Evolutionary conservation across 2,329 filamentous ascomycete species (phyloP), one percentile per base, ranked within the genome.

Genomic region (Juglanconis oblonga): DNA sequence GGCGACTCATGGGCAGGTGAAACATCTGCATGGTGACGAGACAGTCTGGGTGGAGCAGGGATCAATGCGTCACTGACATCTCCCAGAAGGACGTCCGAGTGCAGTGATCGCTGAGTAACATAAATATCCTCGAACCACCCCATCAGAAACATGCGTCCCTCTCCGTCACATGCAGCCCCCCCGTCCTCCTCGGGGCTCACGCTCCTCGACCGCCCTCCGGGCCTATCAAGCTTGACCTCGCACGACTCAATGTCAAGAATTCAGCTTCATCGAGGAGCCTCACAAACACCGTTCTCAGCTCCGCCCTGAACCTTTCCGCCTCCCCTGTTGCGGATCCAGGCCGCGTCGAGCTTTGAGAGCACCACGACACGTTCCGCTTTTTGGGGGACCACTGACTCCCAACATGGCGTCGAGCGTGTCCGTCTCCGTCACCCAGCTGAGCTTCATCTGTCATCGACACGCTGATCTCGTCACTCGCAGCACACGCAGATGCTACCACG

Each of bases 301-400:
- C 51, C 59, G 55, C 51, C 55, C 42, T 45, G 6, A 24, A 14
- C 47, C 52, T 13, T 36, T 36, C 56, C 56, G 56, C 49, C 47
- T 24, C 59, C 59, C 38, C 52, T 52, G 47, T 52, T 44, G 57
- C 52, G 51, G 38, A 42, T 45, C 14, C 57, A 52, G 14, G 47
- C 17, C 38, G 52, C 50, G 60, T 56, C 40, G 56, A 62, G 57
- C 60, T 40, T 55, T 52, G 59, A 61, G 40, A 44, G 33, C 51
- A 11, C 11, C 9, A 31, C 44, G 32, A 14, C 36, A 51, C 55
- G 59, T 33, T 61, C 59, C 59, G 51, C 59, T 48, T 48, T 40
- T 45, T 42, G 36, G 4, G 17, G 7, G 31, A 36, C 36, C 13
- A 47, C 38, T 10, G 1, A 29, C 3, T 24, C 5, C 44, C 13